Evolutionary conservation across 1,139 yeast species (phyloP).

Genomic region (Zygosaccharomyces sapae): DNA sequence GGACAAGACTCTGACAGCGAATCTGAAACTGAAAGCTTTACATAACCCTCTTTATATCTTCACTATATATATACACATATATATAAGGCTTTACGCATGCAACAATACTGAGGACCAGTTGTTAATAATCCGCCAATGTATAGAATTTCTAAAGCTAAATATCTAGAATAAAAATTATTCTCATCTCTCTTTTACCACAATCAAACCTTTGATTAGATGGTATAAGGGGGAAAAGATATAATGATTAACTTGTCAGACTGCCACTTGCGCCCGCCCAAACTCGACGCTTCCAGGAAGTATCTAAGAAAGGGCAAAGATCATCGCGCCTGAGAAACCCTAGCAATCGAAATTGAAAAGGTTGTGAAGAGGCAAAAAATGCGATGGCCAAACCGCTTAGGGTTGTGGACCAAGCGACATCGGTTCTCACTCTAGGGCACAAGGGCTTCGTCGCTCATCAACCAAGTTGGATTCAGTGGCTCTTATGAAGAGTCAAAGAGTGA

Average conservation of each 20-base stretch:
- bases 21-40: constrained; percentile 36
- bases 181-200: constrained; percentile 15
- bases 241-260: constrained; percentile 90
- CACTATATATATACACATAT: constrained; percentile 7
- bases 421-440: constrained; percentile 91
- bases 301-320: constrained; percentile 95
- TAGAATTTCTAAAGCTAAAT: constrained; percentile 11
- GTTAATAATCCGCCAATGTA: constrained; percentile 21
- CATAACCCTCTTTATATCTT: constrained; percentile 5
- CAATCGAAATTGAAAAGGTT: constrained; percentile 28
- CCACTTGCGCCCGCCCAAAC: constrained; percentile 95
- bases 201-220: constrained; percentile 24
- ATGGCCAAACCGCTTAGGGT: constrained; percentile 77
- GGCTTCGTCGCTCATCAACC: constrained; percentile 97
- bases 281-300: constrained; percentile 69
- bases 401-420: constrained; percentile 69
- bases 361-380: constrained; percentile 48
- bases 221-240: constrained; percentile 21
- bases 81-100: constrained; percentile 5
- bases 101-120: constrained; percentile 13
- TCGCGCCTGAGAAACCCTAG: constrained; percentile 70
- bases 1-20: constrained; percentile 36
- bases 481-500: constrained; percentile 99
- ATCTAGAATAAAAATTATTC: background rate
- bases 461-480: constrained; percentile 99